Evolutionary conservation across 2,329 filamentous ascomycete genomes (phyloP), one percentile per base, ranked within the genome.

Genomic region (Taxawa tesnikishii): DNA sequence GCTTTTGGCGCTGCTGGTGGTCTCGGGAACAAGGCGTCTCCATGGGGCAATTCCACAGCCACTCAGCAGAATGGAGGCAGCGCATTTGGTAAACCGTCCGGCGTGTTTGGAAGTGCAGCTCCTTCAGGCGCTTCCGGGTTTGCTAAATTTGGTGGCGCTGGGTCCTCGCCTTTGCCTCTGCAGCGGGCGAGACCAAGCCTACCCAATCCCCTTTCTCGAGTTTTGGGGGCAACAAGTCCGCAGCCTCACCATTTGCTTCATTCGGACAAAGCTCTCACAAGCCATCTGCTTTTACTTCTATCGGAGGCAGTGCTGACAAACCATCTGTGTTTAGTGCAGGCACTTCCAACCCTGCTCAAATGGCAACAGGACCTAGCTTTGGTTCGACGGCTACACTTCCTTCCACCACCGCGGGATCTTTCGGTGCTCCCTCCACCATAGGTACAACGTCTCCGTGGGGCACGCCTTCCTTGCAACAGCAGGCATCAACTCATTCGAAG

Each of bases 311-410:
- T 15, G 25, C 32, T n/a, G 19, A 31, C 29, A 31, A 35, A 14
- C 28, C 42, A 19, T 53, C 53, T 15, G 45, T 49, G 7, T 58
- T 58, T 39, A 47, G 39, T 15, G 31, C 42, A 28, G 38, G 55
- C 24, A 48, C 25, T 10, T n/a, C n/a, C 19, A 34, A 17, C 8
- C 27, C 19, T 24, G 28, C 25, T 33, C 36, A 49, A 51, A 28
- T n/a, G 28, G 28, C 12, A 28, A 10, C 26, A 24, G 28, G 36
- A 25, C 34, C 34, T 15, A 34, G 30, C 24, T 58, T 58, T 40
- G 59, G 55, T 4, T 63, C 60, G 4, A 62, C 59, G n/a, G 36
- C 45, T 38, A 34, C 53, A 46, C 29, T 66, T 55, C 38, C 54
- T 43, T 40, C 60, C 54, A 44, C 43, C 37, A 25, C 35, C 11